Percentiles rank a stretch among this genome's conserved stretches.
These are phyloP conservation scores for Apocynum venetum DNA, from an alignment of 257 asterid genomes.

Conservation along the genomic window DNA sequence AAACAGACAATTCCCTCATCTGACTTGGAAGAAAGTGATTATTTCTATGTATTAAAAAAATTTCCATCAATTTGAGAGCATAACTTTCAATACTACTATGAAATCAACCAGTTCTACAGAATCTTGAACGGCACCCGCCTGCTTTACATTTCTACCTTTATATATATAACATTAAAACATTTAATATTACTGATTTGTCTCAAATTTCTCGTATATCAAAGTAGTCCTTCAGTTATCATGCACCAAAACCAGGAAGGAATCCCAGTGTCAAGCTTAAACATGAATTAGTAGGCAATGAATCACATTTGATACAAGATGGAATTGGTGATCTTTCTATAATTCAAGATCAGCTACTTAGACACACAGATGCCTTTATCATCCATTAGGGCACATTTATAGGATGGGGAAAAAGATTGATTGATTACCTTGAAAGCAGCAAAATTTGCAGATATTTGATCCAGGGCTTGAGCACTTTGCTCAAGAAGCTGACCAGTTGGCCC, in stretches of 20 bases:
- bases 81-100: background rate
- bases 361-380: background rate
- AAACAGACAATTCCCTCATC: background rate
- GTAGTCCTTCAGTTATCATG: background rate
- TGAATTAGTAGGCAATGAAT: background rate
- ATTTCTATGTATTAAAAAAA: background rate
- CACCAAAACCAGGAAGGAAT: background rate
- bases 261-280: background rate
- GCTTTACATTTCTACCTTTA: background rate
- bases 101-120: background rate
- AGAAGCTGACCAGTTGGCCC: conserved; percentile 70
- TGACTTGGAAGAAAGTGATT: background rate
- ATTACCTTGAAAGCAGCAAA: conserved; percentile 62
- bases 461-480: conserved; percentile 66
- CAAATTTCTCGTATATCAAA: background rate
- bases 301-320: background rate
- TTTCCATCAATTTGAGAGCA: background rate
- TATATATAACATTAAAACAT: background rate
- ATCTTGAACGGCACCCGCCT: background rate
- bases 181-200: background rate
- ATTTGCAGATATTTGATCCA: conserved; percentile 80
- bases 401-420: background rate
- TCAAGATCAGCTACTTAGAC: background rate
- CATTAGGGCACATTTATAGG: background rate
- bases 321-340: background rate